phyloP scores from a whole-genome alignment of 2,329 filamentous ascomycete genomes.

The Botrytis pseudocinerea region DNA sequence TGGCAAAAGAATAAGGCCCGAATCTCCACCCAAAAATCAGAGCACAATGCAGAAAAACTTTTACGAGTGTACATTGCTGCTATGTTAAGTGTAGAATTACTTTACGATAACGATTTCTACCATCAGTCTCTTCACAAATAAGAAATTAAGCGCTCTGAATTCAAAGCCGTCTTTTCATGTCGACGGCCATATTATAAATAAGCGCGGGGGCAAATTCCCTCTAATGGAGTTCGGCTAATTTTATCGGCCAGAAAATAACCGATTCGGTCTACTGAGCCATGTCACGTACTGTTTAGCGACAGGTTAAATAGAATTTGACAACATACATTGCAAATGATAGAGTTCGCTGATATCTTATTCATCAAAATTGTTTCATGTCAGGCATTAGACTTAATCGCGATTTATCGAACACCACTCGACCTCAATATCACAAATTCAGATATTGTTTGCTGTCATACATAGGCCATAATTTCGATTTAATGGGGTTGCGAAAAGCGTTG shows the following conservation, averaged over 20 bases:
- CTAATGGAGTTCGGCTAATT: background rate
- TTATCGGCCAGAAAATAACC: background rate
- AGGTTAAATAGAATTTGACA: rapidly evolving
- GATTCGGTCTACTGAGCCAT: background rate
- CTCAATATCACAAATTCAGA: background rate
- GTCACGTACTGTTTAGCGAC: background rate
- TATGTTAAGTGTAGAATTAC: background rate
- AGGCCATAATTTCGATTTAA: background rate
- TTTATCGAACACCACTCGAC: background rate
- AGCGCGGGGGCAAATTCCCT: background rate
- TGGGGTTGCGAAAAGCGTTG: background rate
- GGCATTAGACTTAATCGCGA: background rate
- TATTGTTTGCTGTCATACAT: background rate
- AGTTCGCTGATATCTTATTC: background rate
- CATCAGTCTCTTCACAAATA: background rate
- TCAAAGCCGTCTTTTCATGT: background rate
- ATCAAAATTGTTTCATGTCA: background rate
- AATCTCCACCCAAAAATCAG: background rate
- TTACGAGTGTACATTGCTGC: background rate
- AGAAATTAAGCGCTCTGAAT: background rate
- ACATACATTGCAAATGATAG: too few species aligned
- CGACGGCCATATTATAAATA: background rate
- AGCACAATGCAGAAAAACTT: background rate
- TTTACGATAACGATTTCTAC: background rate
- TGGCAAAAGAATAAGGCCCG: background rate